Base-by-base conservation (phyloP, 208 protist genomes). In the Crithidia bombi region DNA sequence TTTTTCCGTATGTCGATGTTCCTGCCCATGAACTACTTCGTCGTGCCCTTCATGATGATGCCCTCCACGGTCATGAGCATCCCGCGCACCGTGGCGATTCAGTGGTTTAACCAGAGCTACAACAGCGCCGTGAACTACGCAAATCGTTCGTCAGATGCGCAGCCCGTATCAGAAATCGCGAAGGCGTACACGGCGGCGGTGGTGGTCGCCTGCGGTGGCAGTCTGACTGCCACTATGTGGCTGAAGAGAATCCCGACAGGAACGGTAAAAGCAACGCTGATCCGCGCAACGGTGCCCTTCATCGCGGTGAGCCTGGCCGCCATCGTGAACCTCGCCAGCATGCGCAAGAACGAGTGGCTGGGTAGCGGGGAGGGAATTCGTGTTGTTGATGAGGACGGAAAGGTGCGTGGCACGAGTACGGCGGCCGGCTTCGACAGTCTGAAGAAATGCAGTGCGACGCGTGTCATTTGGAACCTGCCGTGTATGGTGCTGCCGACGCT, bases 41-140 rank as follows among this genome's bases (percentile, higher is more conserved):
- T 98, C 44, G 90, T 95, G 32, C 86, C 90, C 1, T 91, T 89
- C 74, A 96, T 98, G 89, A 90, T 98, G 87, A 58, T 75, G 33
- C 89, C 88, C n/a, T 58, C 77, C n/a, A 92, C 87, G 14, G 67
- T 91, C 39, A 79, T 70, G 39, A 87, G 86, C 67, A 65, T 92
- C 14, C 66, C 80, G 3, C 85, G 83, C 59, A 95, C 88, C 17
- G 50, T 97, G 19, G 86, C 85, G 43, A 94, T 97, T 57, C 96
- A 98, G 85, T 97, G 85, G 87, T 85, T 97, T 51, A 98, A 98
- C 68, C 93, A 98, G 79, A 96, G 87, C 74, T 97, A 96, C 74
- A 97, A 98, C 85, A 86, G 89, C 51, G 89, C 89, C 2, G 84
- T 98, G 28, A 98, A 98, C 80, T 96, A 98, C 82, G 90, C 93